Conservation (phyloP, 1,139 yeast species). For the Suhomyces bolitotheri region DNA sequence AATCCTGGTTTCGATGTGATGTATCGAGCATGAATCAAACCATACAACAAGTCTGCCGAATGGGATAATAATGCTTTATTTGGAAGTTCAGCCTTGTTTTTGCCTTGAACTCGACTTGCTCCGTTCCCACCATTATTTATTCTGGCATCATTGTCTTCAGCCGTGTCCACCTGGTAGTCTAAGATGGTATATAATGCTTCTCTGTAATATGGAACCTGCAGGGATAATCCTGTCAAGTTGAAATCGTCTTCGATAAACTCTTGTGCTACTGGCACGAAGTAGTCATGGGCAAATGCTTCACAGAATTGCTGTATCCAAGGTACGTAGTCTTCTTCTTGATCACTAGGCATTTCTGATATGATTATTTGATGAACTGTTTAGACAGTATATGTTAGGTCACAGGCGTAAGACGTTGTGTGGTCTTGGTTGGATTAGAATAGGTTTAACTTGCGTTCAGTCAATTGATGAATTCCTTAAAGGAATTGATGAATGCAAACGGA, state of each 20-base stretch:
- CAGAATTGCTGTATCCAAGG: constrained; percentile 94
- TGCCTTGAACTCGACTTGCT: constrained; percentile 9
- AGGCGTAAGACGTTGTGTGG: too few species aligned
- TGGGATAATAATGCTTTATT: constrained; percentile 79
- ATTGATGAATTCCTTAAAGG: too few species aligned
- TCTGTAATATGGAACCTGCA: constrained; percentile 85
- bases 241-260: constrained; percentile 96
- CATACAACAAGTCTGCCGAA: constrained; percentile 88
- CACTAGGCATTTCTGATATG: constrained; percentile 44
- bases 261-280: constrained; percentile 87
- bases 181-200: constrained; percentile 90
- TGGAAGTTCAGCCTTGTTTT: constrained; percentile 48
- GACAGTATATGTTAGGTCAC: too few species aligned
- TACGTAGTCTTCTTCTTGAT: constrained; percentile 60
- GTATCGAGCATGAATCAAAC: constrained; percentile 90
- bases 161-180: constrained; percentile 77
- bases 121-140: constrained; percentile 13
- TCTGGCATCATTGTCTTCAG: constrained; percentile 36
- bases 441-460: too few species aligned
- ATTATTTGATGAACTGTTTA: background rate
- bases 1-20: constrained; percentile 88
- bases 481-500: too few species aligned
- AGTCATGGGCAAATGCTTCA: constrained; percentile 86
- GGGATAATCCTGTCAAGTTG: constrained; percentile 84
- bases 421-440: too few species aligned